Percentiles rank a stretch among this genome's conserved stretches.
These are phyloP conservation scores for Fusarium azukiicola DNA, from an alignment of 2,329 filamentous ascomycete genomes.

Conservation along the genomic window DNA sequence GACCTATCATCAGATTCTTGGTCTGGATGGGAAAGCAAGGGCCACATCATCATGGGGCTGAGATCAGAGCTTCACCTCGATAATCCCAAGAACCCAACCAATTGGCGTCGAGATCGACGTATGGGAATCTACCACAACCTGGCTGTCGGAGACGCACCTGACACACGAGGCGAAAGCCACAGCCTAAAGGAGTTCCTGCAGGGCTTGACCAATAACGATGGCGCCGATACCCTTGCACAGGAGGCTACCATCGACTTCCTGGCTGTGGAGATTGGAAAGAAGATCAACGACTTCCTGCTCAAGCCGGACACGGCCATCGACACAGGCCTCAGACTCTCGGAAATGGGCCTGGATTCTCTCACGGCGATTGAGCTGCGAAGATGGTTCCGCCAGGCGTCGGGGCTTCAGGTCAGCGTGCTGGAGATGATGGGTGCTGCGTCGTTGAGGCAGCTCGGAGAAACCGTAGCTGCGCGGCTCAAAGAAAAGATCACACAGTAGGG, in stretches of 20 bases:
- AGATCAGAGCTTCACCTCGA: slow-evolving; percentile 18
- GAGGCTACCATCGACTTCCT: slow-evolving; percentile 13
- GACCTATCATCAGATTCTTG: not conserved
- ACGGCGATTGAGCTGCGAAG: slow-evolving; percentile 37
- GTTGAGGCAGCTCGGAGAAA: slow-evolving; percentile 17
- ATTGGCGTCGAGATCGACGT: slow-evolving; percentile 37
- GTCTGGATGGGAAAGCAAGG: not conserved
- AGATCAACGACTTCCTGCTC: slow-evolving; percentile 37
- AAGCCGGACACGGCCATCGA: slow-evolving; percentile 26
- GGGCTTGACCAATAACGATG: not conserved
- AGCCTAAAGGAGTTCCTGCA: slow-evolving; percentile 24
- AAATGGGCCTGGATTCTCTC: slow-evolving; percentile 38
- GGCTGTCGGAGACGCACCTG: not conserved
- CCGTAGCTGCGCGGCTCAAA: slow-evolving; percentile 16
- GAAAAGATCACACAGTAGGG: slow-evolving; percentile 16
- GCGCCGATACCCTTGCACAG: not conserved
- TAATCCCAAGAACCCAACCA: slow-evolving; percentile 25
- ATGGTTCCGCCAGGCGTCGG: slow-evolving; percentile 35
- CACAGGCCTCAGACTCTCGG: slow-evolving; percentile 2
- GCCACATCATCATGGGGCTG: slow-evolving; percentile 30
- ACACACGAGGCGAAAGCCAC: not conserved
- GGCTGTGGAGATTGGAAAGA: slow-evolving; percentile 26
- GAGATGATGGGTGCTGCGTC: slow-evolving; percentile 39
- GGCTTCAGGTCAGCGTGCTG: slow-evolving; percentile 35
- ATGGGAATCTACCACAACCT: slow-evolving; percentile 39